A percentile compares a stretch with the other conserved stretches of the same genome.
phyloP scores from a whole-genome alignment of 345 rosid species.

The Balakata baccata region DNA sequence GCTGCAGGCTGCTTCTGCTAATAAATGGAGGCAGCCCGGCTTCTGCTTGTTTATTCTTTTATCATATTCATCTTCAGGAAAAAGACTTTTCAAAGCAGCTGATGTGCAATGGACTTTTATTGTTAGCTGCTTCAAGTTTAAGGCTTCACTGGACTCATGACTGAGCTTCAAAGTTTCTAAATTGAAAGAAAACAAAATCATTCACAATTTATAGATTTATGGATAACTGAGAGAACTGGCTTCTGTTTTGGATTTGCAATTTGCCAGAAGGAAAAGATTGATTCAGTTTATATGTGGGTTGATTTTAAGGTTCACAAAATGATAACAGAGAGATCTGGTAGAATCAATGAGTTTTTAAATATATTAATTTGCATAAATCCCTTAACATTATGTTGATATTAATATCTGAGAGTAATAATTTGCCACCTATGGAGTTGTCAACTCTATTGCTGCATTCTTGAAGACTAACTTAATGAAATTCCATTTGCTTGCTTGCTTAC shows the following conservation, averaged over 20 bases:
- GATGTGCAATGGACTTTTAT: background rate
- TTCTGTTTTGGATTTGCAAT: background rate
- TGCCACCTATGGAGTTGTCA: background rate
- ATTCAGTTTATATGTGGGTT: background rate
- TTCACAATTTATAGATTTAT: background rate
- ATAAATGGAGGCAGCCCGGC: background rate
- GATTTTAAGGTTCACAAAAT: background rate
- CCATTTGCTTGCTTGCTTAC: constrained; percentile 1
- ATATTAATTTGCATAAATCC: background rate
- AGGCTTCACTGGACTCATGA: background rate
- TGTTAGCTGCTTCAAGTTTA: background rate
- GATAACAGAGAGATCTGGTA: background rate
- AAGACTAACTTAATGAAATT: background rate
- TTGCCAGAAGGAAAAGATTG: background rate
- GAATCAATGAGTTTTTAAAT: constrained; percentile 1
- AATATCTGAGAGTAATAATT: background rate
- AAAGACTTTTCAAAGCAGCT: background rate
- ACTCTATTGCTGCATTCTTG: background rate
- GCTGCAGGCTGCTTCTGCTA: background rate
- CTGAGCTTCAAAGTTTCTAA: background rate
- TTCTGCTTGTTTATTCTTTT: background rate
- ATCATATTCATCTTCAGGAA: no score
- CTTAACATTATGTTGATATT: background rate
- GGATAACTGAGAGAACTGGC: no score
- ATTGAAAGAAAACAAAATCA: background rate